Base-by-base conservation (phyloP, 2,329 filamentous ascomycete species). In the Calonectria hawksworthii region DNA sequence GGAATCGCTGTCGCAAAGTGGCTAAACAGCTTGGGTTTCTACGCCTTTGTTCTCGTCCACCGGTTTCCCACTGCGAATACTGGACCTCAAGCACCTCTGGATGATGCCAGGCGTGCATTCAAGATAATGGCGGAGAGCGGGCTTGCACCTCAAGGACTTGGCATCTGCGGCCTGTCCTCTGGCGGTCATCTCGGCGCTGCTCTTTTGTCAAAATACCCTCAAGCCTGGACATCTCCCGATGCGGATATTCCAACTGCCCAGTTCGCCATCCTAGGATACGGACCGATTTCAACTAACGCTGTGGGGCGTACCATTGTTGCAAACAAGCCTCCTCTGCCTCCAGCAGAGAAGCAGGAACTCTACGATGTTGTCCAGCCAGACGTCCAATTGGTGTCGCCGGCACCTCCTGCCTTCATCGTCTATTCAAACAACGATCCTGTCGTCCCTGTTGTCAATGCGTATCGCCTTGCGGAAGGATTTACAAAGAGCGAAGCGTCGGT, bases 341-440 rank as follows among this genome's bases (percentile, higher is more conserved):
- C 79, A 0, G 72, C 66, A 0, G 79, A 80, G 52, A 80, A 80
- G 26, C 79, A 80, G 30, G 70, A 72, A 1, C 32, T 80, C 0
- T 80, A 80, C 21, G 72, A 80, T 3, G 10, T 47, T 1, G 70
- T 80, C 0, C 79, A 80, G 1, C 79, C 79, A 10, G 79, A 80
- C 16, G 66, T 75, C 1, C 79, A 80, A 11, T 65, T 80, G 0
- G 47, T 51, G 5, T 75, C 75, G 8, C 72, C 72, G 0, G 59
- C 78, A 0, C 79, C 79, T 3, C 78, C 77, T 0, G 52, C 61
- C 0, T 80, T 80, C 21, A 80, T 80, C 3, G 76, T 80, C 0
- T 80, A 80, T 13, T 80, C 79, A 1, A 79, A 80, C 11, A 80
- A 80, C 1, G 79, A 80, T 2, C 79, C 79, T 0, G 68, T 80